Base-by-base conservation (phyloP, 2,329 filamentous ascomycete genomes). In the Magnaporthales sp. region DNA sequence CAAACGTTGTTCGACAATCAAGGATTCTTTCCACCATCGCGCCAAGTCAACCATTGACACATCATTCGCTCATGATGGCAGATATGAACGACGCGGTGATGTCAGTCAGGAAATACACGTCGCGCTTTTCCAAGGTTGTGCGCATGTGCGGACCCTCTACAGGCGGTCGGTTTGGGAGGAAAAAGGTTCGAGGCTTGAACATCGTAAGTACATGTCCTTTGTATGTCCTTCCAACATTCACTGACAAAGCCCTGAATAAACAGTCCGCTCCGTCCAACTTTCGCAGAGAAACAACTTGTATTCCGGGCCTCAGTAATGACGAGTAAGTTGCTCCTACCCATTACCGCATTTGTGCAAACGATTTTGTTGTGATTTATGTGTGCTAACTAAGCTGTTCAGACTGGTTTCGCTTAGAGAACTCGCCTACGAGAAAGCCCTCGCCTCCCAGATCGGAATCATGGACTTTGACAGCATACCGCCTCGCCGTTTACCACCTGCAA, bases 381-480 rank as follows among this genome's bases (percentile, higher is more conserved):
- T 31, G 30, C 9, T 31, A 31, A 31, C 30, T 9, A 31, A 31
- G 30, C 9, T 31, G 4, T 51, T 15, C 19, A 51, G 38, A 51
- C 38, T 58, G 22, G 24, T 26, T 8, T 58, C 54, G 22, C 54
- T 58, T 22, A 22, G 54, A 58, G 54, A 58, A 58, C n/a, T 24
- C 22, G 54, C 54, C 24, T 58, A 58, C 8, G 70, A 71, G 65
- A 70, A 70, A 66, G 70, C 69, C 6, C 68, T 66, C 2, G 70
- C 70, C 32, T 69, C 69, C 65, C 46, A 64, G 66, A 62, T 63
- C n/a, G 62, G 32, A n/a, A 32, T 63, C 31, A 63, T 63, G 31
- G 31, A 63, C 31, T 32, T 32, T 19, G 32, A 69, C 46, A 66
- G 24, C 27, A 30, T 32, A 27, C 15, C 27, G 32, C 67, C 10